Percentiles rank a stretch among this genome's conserved stretches.
Conservation (phyloP, 164 flowering plant genomes). For the Cinnamomum micranthum region DNA sequence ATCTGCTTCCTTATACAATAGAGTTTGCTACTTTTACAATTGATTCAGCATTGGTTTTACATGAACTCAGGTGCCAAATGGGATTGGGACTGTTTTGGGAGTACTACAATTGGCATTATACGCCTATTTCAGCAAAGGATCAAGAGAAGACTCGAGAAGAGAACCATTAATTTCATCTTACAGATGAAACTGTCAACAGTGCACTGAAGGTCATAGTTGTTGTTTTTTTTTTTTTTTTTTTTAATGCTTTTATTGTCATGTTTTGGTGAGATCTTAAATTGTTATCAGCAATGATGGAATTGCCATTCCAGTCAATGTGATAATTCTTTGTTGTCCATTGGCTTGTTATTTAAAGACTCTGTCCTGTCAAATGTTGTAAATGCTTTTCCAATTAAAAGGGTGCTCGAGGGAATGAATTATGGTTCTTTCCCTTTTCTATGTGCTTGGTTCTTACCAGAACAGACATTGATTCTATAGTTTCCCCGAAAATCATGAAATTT, state of each 20-base stretch:
- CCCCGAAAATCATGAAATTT: not conserved
- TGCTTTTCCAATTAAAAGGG: not conserved
- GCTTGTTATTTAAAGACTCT: not conserved
- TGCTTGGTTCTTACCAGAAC: not conserved
- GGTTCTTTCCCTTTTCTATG: not conserved
- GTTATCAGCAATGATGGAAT: not conserved
- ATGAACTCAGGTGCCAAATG: constrained; percentile 81
- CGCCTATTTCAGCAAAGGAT: constrained; percentile 37
- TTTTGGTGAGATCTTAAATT: not conserved
- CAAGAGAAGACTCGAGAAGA: constrained; percentile 29
- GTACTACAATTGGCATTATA: constrained; percentile 55
- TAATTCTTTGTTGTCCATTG: not conserved
- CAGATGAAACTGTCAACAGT: constrained; percentile 16
- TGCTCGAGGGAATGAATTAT: not conserved
- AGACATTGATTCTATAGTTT: not conserved
- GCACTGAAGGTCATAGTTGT: not conserved
- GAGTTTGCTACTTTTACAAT: not conserved
- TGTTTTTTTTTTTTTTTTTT: not conserved
- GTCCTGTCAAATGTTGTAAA: not conserved
- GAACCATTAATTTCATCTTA: constrained; percentile 53
- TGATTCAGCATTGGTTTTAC: too few relatives aligned
- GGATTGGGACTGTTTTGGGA: constrained; percentile 75
- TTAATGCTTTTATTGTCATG: not conserved
- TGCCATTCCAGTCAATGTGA: not conserved
- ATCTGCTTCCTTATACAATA: too few relatives aligned